These are phyloP conservation scores for Ceratobasidium sp. DNA, from an alignment of 1,284 basidiomycete genomes.

Conservation along the genomic window DNA sequence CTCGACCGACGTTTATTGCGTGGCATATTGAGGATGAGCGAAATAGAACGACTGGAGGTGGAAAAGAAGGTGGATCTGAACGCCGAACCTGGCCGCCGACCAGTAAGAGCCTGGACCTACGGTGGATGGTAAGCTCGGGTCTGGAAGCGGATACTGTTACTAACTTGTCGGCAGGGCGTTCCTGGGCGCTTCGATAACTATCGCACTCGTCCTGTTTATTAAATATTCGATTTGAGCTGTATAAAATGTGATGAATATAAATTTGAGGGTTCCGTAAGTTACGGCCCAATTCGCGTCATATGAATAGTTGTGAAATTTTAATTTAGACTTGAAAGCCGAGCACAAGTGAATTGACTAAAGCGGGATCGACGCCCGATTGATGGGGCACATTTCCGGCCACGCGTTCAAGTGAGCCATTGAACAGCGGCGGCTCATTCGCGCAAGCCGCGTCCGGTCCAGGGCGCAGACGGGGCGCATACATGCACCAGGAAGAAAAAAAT, in stretches of 20 bases:
- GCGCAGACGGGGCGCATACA: background rate
- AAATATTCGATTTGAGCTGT: conserved; percentile 17
- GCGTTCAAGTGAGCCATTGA: background rate
- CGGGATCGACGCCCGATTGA: background rate
- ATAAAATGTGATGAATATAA: background rate
- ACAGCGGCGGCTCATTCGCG: background rate
- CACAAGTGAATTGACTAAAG: background rate
- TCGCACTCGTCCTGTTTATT: conserved; percentile 17
- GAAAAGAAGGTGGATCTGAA: conserved; percentile 15
- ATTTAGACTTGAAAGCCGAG: background rate
- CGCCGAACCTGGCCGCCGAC: conserved; percentile 6
- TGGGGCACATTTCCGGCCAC: background rate
- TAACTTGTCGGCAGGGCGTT: background rate
- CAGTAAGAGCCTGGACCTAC: conserved; percentile 7
- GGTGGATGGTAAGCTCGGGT: conserved; percentile 26
- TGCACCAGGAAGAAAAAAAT: background rate
- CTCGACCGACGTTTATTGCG: conserved; percentile 17
- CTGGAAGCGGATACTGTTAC: background rate
- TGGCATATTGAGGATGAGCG: conserved; percentile 17
- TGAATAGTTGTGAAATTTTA: too few species aligned
- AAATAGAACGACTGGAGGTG: conserved; percentile 16
- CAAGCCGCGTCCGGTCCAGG: background rate
- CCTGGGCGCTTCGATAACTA: background rate
- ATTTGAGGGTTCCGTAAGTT: too few species aligned
- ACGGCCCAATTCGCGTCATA: background rate